These are phyloP conservation scores for Aquilaria yunnanensis DNA, from an alignment of 345 rosid species.

Conservation along the genomic window DNA sequence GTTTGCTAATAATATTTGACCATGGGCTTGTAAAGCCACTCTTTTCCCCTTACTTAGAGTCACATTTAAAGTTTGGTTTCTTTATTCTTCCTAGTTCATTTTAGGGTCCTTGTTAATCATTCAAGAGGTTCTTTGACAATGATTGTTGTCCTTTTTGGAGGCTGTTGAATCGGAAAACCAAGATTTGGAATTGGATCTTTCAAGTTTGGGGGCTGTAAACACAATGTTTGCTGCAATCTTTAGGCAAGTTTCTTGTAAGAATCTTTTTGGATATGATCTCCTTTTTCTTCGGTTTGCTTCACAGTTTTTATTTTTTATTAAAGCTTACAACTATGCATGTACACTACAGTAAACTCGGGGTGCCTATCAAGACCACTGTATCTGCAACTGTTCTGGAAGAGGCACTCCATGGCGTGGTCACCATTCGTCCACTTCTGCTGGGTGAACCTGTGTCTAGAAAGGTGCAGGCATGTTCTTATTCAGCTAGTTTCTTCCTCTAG, in stretches of 20 bases:
- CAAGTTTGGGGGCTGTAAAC: constrained; percentile 93
- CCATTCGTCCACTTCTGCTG: constrained; percentile 56
- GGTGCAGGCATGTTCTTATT: constrained; percentile 32
- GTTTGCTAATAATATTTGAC: background rate
- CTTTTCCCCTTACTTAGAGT: too few species aligned
- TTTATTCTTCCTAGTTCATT: too few species aligned
- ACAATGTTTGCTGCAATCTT: constrained; percentile 94
- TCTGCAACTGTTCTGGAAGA: constrained; percentile 95
- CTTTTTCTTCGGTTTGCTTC: background rate
- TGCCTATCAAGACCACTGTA: constrained; percentile 96
- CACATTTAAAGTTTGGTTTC: too few species aligned
- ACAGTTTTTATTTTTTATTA: background rate
- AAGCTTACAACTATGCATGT: too few species aligned
- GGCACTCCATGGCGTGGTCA: constrained; percentile 79
- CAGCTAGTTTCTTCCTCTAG: constrained; percentile 13
- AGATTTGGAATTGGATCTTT: constrained; percentile 93
- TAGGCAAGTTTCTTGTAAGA: constrained; percentile 37
- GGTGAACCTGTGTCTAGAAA: constrained; percentile 64
- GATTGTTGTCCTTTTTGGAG: constrained; percentile 30
- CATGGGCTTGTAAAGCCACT: background rate
- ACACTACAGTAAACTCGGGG: constrained; percentile 79
- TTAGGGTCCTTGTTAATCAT: background rate
- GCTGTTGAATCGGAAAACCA: constrained; percentile 72
- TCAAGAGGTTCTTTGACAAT: constrained; percentile 8
- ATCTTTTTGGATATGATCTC: too few species aligned